Percentiles rank a stretch among this genome's conserved stretches.
These are phyloP conservation scores for Pseudopithomyces maydicus DNA, from an alignment of 2,329 filamentous ascomycete genomes.

Conservation along the genomic window DNA sequence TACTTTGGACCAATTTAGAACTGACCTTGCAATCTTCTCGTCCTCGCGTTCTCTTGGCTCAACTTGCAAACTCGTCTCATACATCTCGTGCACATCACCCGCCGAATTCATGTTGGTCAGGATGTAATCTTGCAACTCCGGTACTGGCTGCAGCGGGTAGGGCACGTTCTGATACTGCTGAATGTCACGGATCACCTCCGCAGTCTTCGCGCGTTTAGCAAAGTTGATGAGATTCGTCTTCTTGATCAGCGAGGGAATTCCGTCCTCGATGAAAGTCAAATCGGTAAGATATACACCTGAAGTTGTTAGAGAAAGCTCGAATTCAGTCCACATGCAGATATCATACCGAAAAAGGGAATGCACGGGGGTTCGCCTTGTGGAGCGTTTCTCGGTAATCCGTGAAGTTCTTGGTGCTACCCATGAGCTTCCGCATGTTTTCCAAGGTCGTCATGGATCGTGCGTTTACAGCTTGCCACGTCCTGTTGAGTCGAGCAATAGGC, in stretches of 20 bases:
- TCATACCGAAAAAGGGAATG: conserved; percentile 93
- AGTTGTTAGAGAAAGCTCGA: conserved; percentile 21
- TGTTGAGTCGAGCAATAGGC: conserved; percentile 88
- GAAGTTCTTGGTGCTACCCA: conserved; percentile 98
- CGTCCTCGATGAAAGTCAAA: conserved; percentile 97
- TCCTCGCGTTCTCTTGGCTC: conserved; percentile 97
- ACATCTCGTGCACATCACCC: conserved; percentile 98
- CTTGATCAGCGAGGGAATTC: conserved; percentile 94
- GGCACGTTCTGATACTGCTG: conserved; percentile 98
- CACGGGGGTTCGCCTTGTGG: conserved; percentile 94
- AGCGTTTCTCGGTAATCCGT: conserved; percentile 93
- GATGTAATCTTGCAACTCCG: conserved; percentile 95
- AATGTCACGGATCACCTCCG: conserved; percentile 97
- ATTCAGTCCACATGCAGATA: conserved; percentile 1
- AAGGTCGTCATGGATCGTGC: conserved; percentile 78
- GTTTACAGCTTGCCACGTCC: conserved; percentile 94
- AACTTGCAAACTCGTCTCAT: conserved; percentile 91
- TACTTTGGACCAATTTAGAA: conserved; percentile 2
- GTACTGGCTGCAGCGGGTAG: conserved; percentile 88
- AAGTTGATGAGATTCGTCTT: conserved; percentile 98
- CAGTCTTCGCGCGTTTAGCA: conserved; percentile 95
- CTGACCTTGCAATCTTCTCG: conserved; percentile 97
- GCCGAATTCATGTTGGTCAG: conserved; percentile 94
- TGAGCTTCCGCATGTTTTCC: conserved; percentile 90
- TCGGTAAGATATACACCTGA: conserved; percentile 94